Evolutionary conservation across 1,139 yeast genomes (phyloP).

Genomic region (Protomyces inundatus): DNA sequence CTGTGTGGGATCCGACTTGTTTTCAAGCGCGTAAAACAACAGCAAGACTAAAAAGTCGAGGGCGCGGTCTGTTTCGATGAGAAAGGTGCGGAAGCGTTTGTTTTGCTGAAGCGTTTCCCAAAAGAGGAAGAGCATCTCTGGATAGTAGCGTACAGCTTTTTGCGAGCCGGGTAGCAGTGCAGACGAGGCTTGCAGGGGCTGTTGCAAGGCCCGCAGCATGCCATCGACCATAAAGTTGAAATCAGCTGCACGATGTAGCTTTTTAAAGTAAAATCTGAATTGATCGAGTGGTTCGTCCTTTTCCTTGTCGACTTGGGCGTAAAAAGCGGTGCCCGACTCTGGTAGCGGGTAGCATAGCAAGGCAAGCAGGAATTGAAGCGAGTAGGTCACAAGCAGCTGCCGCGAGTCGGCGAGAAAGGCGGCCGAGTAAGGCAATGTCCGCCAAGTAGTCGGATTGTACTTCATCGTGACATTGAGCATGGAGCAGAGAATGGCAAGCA

Average conservation of each 20-base stretch:
- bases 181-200: slow-evolving; percentile 38
- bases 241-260: slow-evolving; percentile 43
- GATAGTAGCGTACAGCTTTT: slow-evolving; percentile 37
- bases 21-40: slow-evolving; percentile 54
- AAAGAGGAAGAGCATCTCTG: slow-evolving; percentile 55
- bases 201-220: slow-evolving; percentile 34
- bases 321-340: slow-evolving; percentile 29
- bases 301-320: slow-evolving; percentile 13
- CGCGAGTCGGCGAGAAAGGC: slow-evolving; percentile 47
- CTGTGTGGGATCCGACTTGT: slow-evolving; percentile 43
- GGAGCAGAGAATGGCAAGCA: slow-evolving; percentile 59
- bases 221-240: slow-evolving; percentile 46
- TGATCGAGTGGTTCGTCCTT: slow-evolving; percentile 32
- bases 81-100: slow-evolving; percentile 41
- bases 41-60: slow-evolving; percentile 54
- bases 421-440: slow-evolving; percentile 41
- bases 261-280: slow-evolving; percentile 39
- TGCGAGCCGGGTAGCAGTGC: slow-evolving; percentile 39
- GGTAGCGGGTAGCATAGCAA: slow-evolving; percentile 67
- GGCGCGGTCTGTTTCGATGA: slow-evolving; percentile 47
- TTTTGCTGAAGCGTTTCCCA: slow-evolving; percentile 82
- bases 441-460: slow-evolving; percentile 39
- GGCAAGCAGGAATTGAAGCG: slow-evolving; percentile 58
- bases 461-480: slow-evolving; percentile 50
- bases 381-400: slow-evolving; percentile 50